Conservation (phyloP, 2,329 filamentous ascomycete species). For the Exophiala phaeomuriformis region DNA sequence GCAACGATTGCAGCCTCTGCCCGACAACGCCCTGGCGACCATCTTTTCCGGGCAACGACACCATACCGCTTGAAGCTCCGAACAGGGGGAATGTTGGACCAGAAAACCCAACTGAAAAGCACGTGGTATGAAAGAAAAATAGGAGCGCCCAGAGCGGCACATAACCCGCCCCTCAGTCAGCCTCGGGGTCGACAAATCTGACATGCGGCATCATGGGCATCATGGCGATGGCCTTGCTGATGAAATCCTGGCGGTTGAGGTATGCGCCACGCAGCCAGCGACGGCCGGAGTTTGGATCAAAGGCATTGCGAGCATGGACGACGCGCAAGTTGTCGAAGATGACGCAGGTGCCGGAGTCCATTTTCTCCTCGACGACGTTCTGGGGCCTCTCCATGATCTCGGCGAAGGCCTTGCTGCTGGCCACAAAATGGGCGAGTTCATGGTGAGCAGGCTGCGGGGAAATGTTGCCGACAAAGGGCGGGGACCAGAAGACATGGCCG, state of each 20-base stretch:
- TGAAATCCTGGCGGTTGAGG: conserved; percentile 59
- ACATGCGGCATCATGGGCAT: conserved; percentile 10
- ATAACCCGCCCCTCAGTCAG: not conserved
- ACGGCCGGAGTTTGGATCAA: conserved; percentile 58
- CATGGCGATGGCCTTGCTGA: conserved; percentile 21
- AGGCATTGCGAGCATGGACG: conserved; percentile 73
- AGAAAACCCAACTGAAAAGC: too few species aligned
- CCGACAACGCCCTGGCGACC: too few species aligned
- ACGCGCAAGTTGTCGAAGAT: conserved; percentile 82
- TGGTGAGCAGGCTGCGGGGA: conserved; percentile 25
- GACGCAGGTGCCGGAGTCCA: conserved; percentile 77
- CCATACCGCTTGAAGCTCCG: too few species aligned
- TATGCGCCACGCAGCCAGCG: conserved; percentile 85
- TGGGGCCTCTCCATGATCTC: conserved; percentile 49
- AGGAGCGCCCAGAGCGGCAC: too few species aligned
- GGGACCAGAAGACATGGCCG: conserved; percentile 59
- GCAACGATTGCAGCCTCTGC: too few species aligned
- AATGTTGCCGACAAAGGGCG: conserved; percentile 65
- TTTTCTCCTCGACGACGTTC: conserved; percentile 61
- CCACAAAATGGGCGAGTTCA: conserved; percentile 23
- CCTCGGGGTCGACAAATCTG: not conserved
- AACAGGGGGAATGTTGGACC: too few species aligned
- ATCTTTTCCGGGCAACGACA: too few species aligned
- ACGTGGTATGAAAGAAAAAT: not conserved
- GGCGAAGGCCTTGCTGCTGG: conserved; percentile 55